Conservation (phyloP, 2,329 filamentous ascomycete species). For the Coniochaeta sp. region DNA sequence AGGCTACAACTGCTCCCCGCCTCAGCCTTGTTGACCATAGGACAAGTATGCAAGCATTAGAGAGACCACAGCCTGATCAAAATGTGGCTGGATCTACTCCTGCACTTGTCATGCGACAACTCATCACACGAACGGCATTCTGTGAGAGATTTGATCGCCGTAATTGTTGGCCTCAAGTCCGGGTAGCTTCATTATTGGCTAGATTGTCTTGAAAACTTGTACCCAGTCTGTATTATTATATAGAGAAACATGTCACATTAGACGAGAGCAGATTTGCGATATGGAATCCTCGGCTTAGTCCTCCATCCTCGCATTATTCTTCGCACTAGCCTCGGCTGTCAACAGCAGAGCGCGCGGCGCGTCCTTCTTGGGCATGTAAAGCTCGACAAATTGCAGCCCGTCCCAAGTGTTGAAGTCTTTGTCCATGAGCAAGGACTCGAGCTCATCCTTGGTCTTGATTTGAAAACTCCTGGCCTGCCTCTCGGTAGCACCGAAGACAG, state of each 20-base stretch:
- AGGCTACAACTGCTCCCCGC: background rate
- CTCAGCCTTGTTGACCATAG: background rate
- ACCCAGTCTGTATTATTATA: background rate
- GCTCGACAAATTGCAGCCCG: conserved; percentile 64
- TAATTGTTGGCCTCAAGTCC: background rate
- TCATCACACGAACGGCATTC: background rate
- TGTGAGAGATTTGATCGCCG: background rate
- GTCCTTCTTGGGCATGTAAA: conserved; percentile 74
- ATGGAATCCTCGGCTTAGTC: conserved; percentile 12
- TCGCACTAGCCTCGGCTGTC: conserved; percentile 64
- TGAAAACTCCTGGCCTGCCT: conserved; percentile 54
- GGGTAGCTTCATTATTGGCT: background rate
- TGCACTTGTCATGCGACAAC: background rate
- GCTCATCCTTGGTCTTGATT: conserved; percentile 61
- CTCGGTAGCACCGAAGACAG: conserved; percentile 56
- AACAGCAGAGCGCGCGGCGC: conserved; percentile 62
- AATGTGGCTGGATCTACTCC: background rate
- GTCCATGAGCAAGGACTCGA: conserved; percentile 58
- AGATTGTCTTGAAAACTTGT: background rate
- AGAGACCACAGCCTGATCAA: background rate
- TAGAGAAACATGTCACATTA: background rate
- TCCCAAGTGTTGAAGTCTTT: conserved; percentile 51
- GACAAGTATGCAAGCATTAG: background rate
- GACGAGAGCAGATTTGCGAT: background rate
- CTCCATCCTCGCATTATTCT: conserved; percentile 47